A percentile compares a stretch with the other conserved stretches of the same genome.
Evolutionary conservation across 1,139 yeast species (phyloP).

Genomic region (Lodderomyces beijingensis): DNA sequence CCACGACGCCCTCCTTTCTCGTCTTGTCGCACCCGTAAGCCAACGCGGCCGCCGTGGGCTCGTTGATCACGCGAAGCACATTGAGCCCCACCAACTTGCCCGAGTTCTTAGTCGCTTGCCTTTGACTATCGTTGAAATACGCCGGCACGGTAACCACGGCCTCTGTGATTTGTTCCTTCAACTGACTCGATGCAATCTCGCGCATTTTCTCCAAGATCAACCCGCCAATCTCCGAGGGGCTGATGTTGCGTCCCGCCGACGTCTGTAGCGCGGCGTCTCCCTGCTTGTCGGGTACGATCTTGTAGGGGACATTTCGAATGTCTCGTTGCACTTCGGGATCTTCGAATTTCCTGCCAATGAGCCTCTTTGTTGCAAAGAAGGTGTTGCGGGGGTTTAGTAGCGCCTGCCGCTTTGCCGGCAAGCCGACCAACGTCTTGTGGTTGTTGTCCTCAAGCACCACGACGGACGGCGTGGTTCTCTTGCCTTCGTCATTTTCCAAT

Average conservation of each 20-base stretch:
- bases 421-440: slow-evolving; percentile 33
- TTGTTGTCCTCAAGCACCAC: slow-evolving; percentile 49
- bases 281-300: slow-evolving; percentile 46
- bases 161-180: slow-evolving; percentile 21
- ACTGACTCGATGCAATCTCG: slow-evolving; percentile 46
- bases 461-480: slow-evolving; percentile 68
- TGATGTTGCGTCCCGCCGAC: slow-evolving; percentile 28
- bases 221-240: slow-evolving; percentile 59
- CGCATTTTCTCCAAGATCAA: slow-evolving; percentile 53
- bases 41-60: slow-evolving; percentile 80
- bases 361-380: slow-evolving; percentile 68
- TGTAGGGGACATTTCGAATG: slow-evolving; percentile 50
- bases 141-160: slow-evolving; percentile 83
- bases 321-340: slow-evolving; percentile 68
- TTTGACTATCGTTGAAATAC: slow-evolving; percentile 71
- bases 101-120: slow-evolving; percentile 73
- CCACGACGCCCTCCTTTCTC: slow-evolving; percentile 53
- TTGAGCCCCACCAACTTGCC: slow-evolving; percentile 66
- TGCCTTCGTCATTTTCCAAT: slow-evolving; percentile 65
- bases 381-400: slow-evolving; percentile 63
- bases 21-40: slow-evolving; percentile 66
- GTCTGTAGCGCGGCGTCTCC: slow-evolving; percentile 65
- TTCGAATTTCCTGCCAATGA: slow-evolving; percentile 62
- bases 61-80: slow-evolving; percentile 67
- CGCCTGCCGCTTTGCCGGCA: slow-evolving; percentile 65